A percentile compares a stretch with the other conserved stretches of the same genome.
phyloP scores from a whole-genome alignment of 140 eudicot species.

The Artemisia princeps region DNA sequence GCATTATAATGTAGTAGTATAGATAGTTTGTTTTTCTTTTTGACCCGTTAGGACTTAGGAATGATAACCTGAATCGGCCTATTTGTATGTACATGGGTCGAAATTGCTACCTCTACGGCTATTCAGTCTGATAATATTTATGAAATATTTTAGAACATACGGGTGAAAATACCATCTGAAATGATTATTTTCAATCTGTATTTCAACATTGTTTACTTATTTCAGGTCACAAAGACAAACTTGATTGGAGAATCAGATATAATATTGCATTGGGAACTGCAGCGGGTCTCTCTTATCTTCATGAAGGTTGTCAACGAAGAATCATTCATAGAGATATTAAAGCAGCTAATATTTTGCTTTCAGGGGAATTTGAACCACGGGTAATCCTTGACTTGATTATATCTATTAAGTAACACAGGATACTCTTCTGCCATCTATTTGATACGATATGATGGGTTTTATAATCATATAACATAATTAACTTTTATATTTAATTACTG shows the following conservation, averaged over 20 bases:
- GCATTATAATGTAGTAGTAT: too few species aligned
- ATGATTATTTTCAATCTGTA: background rate
- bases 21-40: background rate
- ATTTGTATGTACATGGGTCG: background rate
- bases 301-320: conserved; percentile 85
- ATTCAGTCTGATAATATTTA: conserved; percentile 4
- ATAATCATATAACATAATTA: too few species aligned
- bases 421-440: background rate
- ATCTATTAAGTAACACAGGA: background rate
- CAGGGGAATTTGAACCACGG: conserved; percentile 76
- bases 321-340: conserved; percentile 88
- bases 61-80: background rate
- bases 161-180: background rate
- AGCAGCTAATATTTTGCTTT: conserved; percentile 71
- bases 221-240: conserved; percentile 55
- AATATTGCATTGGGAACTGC: conserved; percentile 77
- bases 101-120: background rate
- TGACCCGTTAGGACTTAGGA: background rate
- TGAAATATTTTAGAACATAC: conserved; percentile 1
- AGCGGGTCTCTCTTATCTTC: conserved; percentile 74
- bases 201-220: background rate
- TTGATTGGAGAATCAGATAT: conserved; percentile 55
- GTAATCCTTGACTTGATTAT: conserved; percentile 29
- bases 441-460: background rate
- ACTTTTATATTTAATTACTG: background rate